Evolutionary conservation across 345 rosid species (phyloP), one percentile per base, ranked within the genome.

Genomic region (Clausena lansium): DNA sequence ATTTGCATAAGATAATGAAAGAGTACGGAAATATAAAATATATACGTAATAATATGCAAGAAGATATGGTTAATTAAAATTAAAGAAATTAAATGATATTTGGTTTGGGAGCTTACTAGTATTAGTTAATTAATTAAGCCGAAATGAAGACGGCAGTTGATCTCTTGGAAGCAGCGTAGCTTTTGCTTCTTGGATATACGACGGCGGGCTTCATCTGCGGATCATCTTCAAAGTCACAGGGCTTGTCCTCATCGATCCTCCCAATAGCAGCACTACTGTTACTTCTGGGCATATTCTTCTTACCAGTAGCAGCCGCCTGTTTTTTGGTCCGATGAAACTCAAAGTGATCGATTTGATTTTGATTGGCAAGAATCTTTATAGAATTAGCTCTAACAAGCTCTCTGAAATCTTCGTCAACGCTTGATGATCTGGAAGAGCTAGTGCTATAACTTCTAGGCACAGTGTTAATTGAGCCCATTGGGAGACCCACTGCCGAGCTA

Each of bases 231-330:
- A 94, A 91, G 11, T 87, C 88, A 67, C 87, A 88, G 19, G 87
- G 67, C 71, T 80, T 77, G 30, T 94, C 98, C 78, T 94, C 98
- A 71, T 94, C 98, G 36, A 94, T 94, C 83, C 89, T 86, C 78
- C 92, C 97, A 58, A 93, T 84, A 7, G 76, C 85, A 45, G 80
- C 50, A 45, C 50, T 85, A 77, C 86, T 87, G 3, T 19, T 55
- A 78, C 86, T 88, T 73, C 91, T 83, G 2, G 78, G 79, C 83
- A 81, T 77, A 24, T 74, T 82, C 27, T 59, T 70, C 10, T 52
- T 57, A 30, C 58, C 69, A 5, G 38, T 7, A 4, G 38, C 70
- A 7, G 61, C 69, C 45, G 71, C 25, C 67, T 28, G 59, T 19
- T 41, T 58, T 32, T 5, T 27, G 5, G 6, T 39, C 55, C 30